Base-by-base conservation (phyloP, 441 rosid genomes). In the Geranium incanum region DNA sequence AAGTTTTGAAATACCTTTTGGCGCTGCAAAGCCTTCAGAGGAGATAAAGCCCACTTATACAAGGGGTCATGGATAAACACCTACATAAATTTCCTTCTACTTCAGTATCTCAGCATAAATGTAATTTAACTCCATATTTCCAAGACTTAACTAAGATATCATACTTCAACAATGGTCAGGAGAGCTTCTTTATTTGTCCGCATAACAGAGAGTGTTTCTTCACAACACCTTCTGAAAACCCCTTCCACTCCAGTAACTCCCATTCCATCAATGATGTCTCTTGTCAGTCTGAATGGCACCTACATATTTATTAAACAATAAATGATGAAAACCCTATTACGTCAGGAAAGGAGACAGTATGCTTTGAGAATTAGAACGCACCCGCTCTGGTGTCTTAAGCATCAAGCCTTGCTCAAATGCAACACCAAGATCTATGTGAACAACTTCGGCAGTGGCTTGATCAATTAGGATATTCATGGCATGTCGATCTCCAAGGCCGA, bases 401-500 rank as follows among this genome's bases (percentile, higher is more conserved):
- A 89, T 92, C 83, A 95, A 79, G 72, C 99, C 99, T 83, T 95
- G 99, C 75, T 95, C 99, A 80, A 95, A 95, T 39, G 99, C 99
- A 77, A 95, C 99, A 78, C 99, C 98, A 75, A 95, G 98, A 87
- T 95, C 99, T 70, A 95, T 92, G 83, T 95, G 99, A 77, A 95
- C 89, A 82, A 95, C 99, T 89, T 90, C 97, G 76, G 99, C 99
- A 37, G 96, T 89, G 66, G 89, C 89, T 83, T 95, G 96, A 82
- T 95, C 99, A 63, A 95, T 90, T 81, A 92, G 81, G 72, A 95
- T 87, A 83, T 95, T 95, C 95, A 85, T 87, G 66, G 97, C 81
- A 84, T 95, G 99, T 65, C 99, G 88, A 79, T 95, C 99, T 71
- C 98, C 99, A 66, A 95, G 98, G 73, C 99, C 99, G 70, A 95